Evolutionary conservation across 2,329 filamentous ascomycete species (phyloP), one percentile per base, ranked within the genome.

Genomic region (Fusarium chlamydosporum): DNA sequence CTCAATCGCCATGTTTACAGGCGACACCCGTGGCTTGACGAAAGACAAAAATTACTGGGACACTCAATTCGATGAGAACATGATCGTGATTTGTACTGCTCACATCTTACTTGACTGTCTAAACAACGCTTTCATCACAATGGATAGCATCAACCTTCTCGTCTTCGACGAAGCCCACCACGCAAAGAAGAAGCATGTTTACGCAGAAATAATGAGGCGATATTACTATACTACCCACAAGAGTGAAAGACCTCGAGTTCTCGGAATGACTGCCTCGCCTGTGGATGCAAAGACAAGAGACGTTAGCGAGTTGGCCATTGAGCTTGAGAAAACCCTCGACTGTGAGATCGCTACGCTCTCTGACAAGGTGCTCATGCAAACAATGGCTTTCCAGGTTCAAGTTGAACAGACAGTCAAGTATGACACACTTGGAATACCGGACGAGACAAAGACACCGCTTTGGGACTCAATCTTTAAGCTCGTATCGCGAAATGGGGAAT

Each of bases 151-250:
- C 77, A 98, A 95, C 74, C 85, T 99, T 2, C 83, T 99, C 37
- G 89, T 98, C 62, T 97, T 99, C 70, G 96, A 99, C 74, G 96
- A 99, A 79, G 96, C 94, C 7, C 96, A 99, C 74, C 96, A 98
- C 75, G 89, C 95, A 1, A 99, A 99, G 80, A 96, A 95, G 77
- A 92, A 94, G 52, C 96, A 99, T 74, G 86, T 93, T 0, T 99
- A 97, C 75, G 93, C 95, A 20, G 86, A 88, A 29, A 96, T 99
- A 61, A 92, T 99, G 79, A 94, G 92, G 72, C 91, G 97, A 61
- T 94, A 92, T 71, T 98, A 97, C 74, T 73, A 88, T 2, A 79
- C 84, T 3, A 79, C 84, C 4, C 81, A 84, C 31, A 71, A 77
- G 2, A 79, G 83, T 1, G 67, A 77, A 0, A 85, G 89, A 6